Conservation (phyloP, 345 rosid species). For the Cardamine chenopodiifolia region DNA sequence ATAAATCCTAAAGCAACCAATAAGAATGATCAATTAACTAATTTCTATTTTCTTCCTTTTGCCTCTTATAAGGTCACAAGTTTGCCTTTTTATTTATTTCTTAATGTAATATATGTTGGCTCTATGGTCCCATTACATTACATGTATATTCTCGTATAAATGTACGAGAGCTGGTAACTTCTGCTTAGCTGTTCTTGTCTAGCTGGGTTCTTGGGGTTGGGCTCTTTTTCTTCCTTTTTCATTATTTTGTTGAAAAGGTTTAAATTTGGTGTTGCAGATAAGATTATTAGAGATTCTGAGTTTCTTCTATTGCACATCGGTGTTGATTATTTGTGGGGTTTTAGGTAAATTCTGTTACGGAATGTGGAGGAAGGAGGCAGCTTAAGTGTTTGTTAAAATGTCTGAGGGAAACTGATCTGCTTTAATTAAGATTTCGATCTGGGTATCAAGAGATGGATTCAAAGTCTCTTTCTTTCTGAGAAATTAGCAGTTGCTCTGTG, state of each 20-base stretch:
- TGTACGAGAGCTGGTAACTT: constrained; percentile 31
- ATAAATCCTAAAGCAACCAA: constrained; percentile 35
- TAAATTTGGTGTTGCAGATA: constrained; percentile 38
- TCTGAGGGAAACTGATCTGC: constrained; percentile 31
- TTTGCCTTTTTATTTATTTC: neutral
- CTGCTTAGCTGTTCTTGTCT: constrained; percentile 45
- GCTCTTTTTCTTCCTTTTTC: neutral
- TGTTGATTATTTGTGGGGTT: constrained; percentile 5
- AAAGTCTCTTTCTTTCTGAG: constrained; percentile 29
- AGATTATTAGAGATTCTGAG: constrained; percentile 24
- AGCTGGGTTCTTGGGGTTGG: constrained; percentile 35
- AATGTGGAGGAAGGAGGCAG: constrained; percentile 25
- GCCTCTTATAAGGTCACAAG: constrained; percentile 11
- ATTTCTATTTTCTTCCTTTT: neutral
- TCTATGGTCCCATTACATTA: constrained; percentile 29
- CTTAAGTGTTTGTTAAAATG: constrained; percentile 36
- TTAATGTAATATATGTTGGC: constrained; percentile 8
- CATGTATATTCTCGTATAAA: constrained; percentile 38
- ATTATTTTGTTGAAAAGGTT: neutral
- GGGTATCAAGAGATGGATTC: constrained; percentile 20
- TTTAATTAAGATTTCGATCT: constrained; percentile 6
- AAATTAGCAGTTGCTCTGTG: constrained; percentile 22
- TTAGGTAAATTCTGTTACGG: constrained; percentile 10
- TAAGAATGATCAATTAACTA: constrained; percentile 16
- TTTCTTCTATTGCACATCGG: neutral